Evolutionary conservation across 73 alveolate genomes (phyloP).

Genomic region (Tetrahymena borealis): DNA sequence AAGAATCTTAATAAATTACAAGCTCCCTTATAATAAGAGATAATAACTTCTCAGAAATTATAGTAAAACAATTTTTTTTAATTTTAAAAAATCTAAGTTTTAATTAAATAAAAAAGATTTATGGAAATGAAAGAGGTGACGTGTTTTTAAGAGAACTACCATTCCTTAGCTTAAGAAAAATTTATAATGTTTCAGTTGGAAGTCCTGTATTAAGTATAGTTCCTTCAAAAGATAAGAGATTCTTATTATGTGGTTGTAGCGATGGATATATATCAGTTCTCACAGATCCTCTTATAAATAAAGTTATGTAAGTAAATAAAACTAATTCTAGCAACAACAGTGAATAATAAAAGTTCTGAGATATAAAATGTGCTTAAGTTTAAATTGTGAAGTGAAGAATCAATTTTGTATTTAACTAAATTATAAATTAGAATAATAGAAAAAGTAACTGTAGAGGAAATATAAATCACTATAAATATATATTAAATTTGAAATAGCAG

Average conservation of each 20-base stretch:
- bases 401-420: too few species aligned
- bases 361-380: neutral
- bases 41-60: constrained; percentile 42
- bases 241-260: constrained; percentile 71
- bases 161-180: constrained; percentile 37
- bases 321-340: neutral
- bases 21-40: constrained; percentile 49
- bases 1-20: constrained; percentile 48
- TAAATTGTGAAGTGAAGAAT: too few species aligned
- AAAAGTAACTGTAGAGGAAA: too few species aligned
- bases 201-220: constrained; percentile 58
- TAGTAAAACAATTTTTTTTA: neutral
- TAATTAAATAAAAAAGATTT: constrained; percentile 13
- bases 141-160: constrained; percentile 67
- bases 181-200: constrained; percentile 43
- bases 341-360: neutral
- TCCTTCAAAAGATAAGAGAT: constrained; percentile 53
- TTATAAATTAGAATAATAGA: too few species aligned
- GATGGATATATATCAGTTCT: constrained; percentile 75
- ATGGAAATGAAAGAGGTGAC: constrained; percentile 83
- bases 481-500: too few species aligned
- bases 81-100: neutral
- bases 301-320: neutral
- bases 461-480: too few species aligned
- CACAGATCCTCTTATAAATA: constrained; percentile 55